Base-by-base conservation (phyloP, 1,139 yeast species). In the Suhomyces maxii region DNA sequence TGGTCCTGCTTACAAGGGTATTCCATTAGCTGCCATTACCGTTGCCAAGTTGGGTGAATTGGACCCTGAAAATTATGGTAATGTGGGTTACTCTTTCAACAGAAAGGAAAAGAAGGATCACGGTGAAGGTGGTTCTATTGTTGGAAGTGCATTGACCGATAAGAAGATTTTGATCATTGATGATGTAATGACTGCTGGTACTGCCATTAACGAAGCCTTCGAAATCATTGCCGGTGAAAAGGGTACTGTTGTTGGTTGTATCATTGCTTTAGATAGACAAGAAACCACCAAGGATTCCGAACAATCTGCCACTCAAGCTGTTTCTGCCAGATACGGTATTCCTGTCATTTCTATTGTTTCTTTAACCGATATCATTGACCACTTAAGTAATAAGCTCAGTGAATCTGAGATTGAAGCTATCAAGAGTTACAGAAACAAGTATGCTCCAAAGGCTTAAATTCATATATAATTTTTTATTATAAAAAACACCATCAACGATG, bases 1-100 rank as follows among this genome's bases (percentile, higher is more conserved):
- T 60, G 99, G 99, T 10, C 99, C 99, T 13, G 99, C 99, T 28
- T 93, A 93, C 71, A 93, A 93, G 71, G 99, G 99, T 26, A 93
- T 93, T 57, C 96, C 99, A 30, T 77, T 93, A 47, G 96, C 96
- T 44, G 96, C 99, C 8, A 80, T 91, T 50, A 89, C 97, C 9
- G 89, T 89, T 47, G 90, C 95, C 47, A 91, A 93, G 68, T 77
- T 93, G 54, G 95, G 95, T 33, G 98, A 93, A 69, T 76, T 90
- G 55, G 93, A 88, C 50, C 90, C 90, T n/a, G 80, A 80, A 51
- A 83, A 82, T 59, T 88, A 83, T 65, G 78, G 77, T 44, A 64
- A 79, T 49, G 75, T 84, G 50, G 85, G 82, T 44, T 89, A 86
- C 63, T 76, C 93, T 23, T 86, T 86, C 72, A 86, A 86, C 71